Percentiles rank a stretch among this genome's conserved stretches.
These are phyloP conservation scores for Solanum chaucha DNA, from an alignment of 257 asterid genomes.

Conservation along the genomic window DNA sequence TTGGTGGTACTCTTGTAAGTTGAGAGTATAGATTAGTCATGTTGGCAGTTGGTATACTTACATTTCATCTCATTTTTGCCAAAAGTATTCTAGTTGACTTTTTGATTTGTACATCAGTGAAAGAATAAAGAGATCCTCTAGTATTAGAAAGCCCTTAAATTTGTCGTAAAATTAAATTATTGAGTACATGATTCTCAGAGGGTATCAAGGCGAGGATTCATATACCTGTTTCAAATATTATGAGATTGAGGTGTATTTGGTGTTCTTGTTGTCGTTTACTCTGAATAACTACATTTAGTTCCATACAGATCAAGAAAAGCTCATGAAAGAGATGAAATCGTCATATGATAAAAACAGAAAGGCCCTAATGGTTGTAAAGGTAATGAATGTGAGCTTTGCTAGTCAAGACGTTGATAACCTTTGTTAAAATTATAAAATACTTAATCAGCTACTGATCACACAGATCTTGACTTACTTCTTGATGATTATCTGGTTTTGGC, in stretches of 20 bases:
- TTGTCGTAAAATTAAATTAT: neutral
- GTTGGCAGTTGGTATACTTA: neutral
- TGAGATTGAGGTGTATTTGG: neutral
- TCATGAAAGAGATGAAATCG: conserved; percentile 36
- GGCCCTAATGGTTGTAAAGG: conserved; percentile 47
- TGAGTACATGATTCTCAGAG: neutral
- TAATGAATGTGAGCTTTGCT: conserved; percentile 16
- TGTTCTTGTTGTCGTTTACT: neutral
- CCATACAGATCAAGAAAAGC: conserved; percentile 51
- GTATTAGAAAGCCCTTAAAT: neutral
- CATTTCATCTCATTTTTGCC: neutral
- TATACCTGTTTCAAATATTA: neutral
- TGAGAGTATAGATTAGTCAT: neutral
- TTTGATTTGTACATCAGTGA: neutral
- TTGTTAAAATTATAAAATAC: neutral
- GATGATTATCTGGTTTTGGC: conserved; percentile 81
- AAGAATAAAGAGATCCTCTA: neutral
- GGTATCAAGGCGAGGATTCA: neutral
- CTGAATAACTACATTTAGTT: neutral
- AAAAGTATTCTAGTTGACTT: neutral
- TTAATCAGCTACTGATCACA: neutral
- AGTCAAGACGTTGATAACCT: neutral
- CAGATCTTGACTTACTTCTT: conserved; percentile 41
- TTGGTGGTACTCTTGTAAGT: neutral
- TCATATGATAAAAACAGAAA: conserved; percentile 40